Evolutionary conservation across 768 basidiomycete genomes (phyloP).

Genomic region (Tylopilus sp.): DNA sequence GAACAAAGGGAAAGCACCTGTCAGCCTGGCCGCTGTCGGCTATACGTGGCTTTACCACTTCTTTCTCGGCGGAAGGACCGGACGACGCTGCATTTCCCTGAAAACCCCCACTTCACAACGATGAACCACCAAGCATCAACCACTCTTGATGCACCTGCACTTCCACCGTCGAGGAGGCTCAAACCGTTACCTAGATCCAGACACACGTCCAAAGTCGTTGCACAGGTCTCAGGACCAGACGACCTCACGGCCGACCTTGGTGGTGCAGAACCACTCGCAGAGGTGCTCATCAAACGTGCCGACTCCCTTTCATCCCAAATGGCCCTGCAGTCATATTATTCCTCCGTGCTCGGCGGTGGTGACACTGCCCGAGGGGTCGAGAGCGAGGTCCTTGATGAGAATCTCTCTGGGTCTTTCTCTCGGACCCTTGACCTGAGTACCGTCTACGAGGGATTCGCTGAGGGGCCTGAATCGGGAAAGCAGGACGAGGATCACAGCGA

Average conservation of each 20-base stretch:
- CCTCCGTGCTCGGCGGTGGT: slow-evolving; percentile 49
- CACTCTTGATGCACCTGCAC: slow-evolving; percentile 63
- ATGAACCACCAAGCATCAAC: slow-evolving; percentile 58
- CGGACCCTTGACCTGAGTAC: slow-evolving; percentile 28
- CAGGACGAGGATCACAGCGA: slow-evolving; percentile 55
- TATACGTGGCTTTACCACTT: slow-evolving; percentile 31
- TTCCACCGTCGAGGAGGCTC: slow-evolving; percentile 58
- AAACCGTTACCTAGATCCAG: slow-evolving; percentile 80
- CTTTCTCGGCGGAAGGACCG: slow-evolving; percentile 13
- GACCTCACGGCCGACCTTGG: slow-evolving; percentile 34
- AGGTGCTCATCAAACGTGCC: slow-evolving; percentile 55
- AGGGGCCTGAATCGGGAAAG: slow-evolving; percentile 25
- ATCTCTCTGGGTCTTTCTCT: slow-evolving; percentile 19
- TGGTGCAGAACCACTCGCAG: slow-evolving; percentile 47
- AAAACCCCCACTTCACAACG: slow-evolving; percentile 15
- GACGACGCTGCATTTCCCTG: slow-evolving; percentile 13
- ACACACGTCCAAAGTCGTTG: slow-evolving; percentile 43
- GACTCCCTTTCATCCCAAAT: slow-evolving; percentile 57
- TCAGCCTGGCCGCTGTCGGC: neutral
- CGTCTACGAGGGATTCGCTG: slow-evolving; percentile 24
- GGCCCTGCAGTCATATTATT: slow-evolving; percentile 61
- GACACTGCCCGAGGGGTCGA: slow-evolving; percentile 35
- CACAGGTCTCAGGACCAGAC: slow-evolving; percentile 25
- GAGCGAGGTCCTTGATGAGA: slow-evolving; percentile 16
- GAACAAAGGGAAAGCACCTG: too few species aligned